phyloP scores from a whole-genome alignment of 306 rosid genomes.

The Mimosa bimucronata region DNA sequence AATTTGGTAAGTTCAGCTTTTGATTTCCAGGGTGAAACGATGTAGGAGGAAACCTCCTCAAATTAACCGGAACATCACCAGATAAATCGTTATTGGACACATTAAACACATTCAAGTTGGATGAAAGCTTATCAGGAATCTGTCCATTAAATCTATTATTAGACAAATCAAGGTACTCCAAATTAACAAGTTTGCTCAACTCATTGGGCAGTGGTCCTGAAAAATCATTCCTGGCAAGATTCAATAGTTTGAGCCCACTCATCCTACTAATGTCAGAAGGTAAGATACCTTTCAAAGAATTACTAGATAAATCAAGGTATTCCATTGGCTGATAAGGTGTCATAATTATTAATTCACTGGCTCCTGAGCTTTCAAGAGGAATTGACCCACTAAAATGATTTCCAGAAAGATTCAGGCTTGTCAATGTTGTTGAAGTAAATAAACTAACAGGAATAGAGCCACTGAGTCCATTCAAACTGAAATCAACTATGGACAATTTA shows the following conservation, averaged over 20 bases:
- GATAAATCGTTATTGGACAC: constrained; percentile 86
- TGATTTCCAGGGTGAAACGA: constrained; percentile 85
- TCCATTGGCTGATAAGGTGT: constrained; percentile 59
- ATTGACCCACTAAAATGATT: constrained; percentile 73
- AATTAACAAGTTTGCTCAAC: constrained; percentile 63
- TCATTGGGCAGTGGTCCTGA: constrained; percentile 81
- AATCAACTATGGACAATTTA: constrained; percentile 63
- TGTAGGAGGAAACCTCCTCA: constrained; percentile 60
- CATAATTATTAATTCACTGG: constrained; percentile 72
- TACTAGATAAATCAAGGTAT: constrained; percentile 79
- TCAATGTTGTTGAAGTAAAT: constrained; percentile 65
- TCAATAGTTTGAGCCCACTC: constrained; percentile 77
- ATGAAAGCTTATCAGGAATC: constrained; percentile 82
- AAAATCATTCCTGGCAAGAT: constrained; percentile 77
- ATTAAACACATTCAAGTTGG: constrained; percentile 66
- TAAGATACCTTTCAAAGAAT: constrained; percentile 70
- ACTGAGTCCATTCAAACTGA: constrained; percentile 76
- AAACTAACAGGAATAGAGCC: constrained; percentile 81
- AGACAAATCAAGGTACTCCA: constrained; percentile 86
- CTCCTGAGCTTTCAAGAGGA: constrained; percentile 68
- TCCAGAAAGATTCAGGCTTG: constrained; percentile 80
- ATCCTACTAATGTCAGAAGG: constrained; percentile 75
- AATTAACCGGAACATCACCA: constrained; percentile 72
- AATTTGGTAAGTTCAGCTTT: constrained; percentile 47
- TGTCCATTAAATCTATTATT: constrained; percentile 76